Conservation (phyloP, 805 yeast species). For the Clavispora vitiphila region DNA sequence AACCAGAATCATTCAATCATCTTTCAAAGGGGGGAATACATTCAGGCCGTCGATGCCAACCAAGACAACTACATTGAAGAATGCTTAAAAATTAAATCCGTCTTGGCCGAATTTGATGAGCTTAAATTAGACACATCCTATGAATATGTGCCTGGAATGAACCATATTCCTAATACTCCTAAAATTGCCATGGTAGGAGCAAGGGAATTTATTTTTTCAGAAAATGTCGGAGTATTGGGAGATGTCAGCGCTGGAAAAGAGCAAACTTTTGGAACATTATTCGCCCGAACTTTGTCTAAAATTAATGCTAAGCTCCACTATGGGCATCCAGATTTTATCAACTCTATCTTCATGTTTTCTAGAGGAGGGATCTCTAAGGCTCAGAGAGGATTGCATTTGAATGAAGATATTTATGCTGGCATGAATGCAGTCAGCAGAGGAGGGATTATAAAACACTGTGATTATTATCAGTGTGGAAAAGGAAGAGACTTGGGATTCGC, state of each 20-base stretch:
- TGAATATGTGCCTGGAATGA: slow-evolving; percentile 53
- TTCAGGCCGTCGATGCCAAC: slow-evolving; percentile 93
- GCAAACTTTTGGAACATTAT: slow-evolving; percentile 93
- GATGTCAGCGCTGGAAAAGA: slow-evolving; percentile 98
- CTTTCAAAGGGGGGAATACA: slow-evolving; percentile 89
- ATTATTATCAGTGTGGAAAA: slow-evolving; percentile 93
- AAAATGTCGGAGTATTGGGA: slow-evolving; percentile 86
- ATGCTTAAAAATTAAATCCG: slow-evolving; percentile 83
- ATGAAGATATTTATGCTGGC: slow-evolving; percentile 95
- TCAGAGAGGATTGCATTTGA: slow-evolving; percentile 86
- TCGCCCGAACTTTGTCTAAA: slow-evolving; percentile 88
- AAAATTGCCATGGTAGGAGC: slow-evolving; percentile 95
- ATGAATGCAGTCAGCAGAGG: slow-evolving; percentile 87
- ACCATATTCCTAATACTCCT: slow-evolving; percentile 22
- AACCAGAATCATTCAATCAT: slow-evolving; percentile 87
- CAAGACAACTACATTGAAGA: slow-evolving; percentile 95
- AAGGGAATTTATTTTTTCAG: slow-evolving; percentile 90
- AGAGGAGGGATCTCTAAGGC: slow-evolving; percentile 96
- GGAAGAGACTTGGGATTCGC: slow-evolving; percentile 95
- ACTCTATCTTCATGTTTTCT: slow-evolving; percentile 88
- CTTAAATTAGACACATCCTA: slow-evolving; percentile 49
- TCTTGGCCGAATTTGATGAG: slow-evolving; percentile 89
- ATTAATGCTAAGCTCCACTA: slow-evolving; percentile 94
- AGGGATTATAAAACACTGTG: slow-evolving; percentile 92
- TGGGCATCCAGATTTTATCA: slow-evolving; percentile 94